These are phyloP conservation scores for Aureobasidium sp. DNA, from an alignment of 2,329 filamentous ascomycete genomes.

Conservation along the genomic window DNA sequence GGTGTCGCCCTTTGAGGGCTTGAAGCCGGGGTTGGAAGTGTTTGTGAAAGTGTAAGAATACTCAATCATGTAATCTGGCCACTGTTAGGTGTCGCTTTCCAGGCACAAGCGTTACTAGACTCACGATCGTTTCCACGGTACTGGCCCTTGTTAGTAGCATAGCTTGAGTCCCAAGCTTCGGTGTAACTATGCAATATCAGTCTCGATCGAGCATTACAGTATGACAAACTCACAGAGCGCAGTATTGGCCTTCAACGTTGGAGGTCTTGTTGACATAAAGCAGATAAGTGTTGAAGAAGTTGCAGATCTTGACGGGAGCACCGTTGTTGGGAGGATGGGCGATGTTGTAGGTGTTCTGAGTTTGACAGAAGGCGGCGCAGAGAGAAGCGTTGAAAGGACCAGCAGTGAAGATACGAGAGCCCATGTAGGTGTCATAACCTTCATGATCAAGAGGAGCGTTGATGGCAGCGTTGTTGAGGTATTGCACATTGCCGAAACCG, in stretches of 20 bases:
- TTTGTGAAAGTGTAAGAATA: slow-evolving; percentile 19
- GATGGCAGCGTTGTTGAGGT: slow-evolving; percentile 23
- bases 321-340: slow-evolving; percentile 16
- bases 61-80: slow-evolving; percentile 17
- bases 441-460: slow-evolving; percentile 24
- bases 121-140: slow-evolving; percentile 17
- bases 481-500: slow-evolving; percentile 18
- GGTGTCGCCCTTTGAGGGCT: slow-evolving; percentile 7
- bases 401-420: slow-evolving; percentile 23
- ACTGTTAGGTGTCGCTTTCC: background rate
- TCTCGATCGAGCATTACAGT: background rate
- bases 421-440: slow-evolving; percentile 25
- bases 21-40: slow-evolving; percentile 14
- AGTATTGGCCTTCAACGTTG: slow-evolving; percentile 18
- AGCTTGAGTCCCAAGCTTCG: slow-evolving; percentile 16
- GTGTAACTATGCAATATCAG: slow-evolving; percentile 13
- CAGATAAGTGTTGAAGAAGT: slow-evolving; percentile 13
- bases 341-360: slow-evolving; percentile 19
- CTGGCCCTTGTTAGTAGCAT: slow-evolving; percentile 20
- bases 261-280: slow-evolving; percentile 7
- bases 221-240: slow-evolving; percentile 9
- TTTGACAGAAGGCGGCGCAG: slow-evolving; percentile 26
- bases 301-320: slow-evolving; percentile 7
- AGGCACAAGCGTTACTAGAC: background rate
- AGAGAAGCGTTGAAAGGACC: slow-evolving; percentile 27